A percentile compares a stretch with the other conserved stretches of the same genome.
phyloP scores from a whole-genome alignment of 495 filamentous ascomycete species.

The Bacidia gigantensis region DNA sequence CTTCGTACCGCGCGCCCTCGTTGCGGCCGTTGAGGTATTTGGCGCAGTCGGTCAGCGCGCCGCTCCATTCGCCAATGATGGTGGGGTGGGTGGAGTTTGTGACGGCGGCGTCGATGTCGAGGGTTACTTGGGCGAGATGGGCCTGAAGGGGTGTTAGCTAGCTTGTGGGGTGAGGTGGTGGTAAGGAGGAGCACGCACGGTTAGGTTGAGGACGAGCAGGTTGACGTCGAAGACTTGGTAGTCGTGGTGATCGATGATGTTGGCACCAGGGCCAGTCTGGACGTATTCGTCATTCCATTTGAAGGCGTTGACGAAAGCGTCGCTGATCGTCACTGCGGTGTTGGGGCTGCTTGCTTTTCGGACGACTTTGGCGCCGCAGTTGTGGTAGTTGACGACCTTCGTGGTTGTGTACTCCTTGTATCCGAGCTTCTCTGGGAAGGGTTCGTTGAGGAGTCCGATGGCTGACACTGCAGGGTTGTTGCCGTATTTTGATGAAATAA shows the following conservation, averaged over 20 bases:
- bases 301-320: slow-evolving; percentile 18
- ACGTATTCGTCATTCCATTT: slow-evolving; percentile 28
- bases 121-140: slow-evolving; percentile 31
- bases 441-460: slow-evolving; percentile 50
- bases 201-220: slow-evolving; percentile 23
- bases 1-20: slow-evolving; percentile 57
- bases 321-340: slow-evolving; percentile 18
- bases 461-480: slow-evolving; percentile 35
- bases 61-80: slow-evolving; percentile 41
- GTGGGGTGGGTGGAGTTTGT: slow-evolving; percentile 30
- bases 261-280: slow-evolving; percentile 26
- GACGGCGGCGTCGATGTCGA: slow-evolving; percentile 21
- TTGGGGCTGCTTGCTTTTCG: slow-evolving; percentile 30
- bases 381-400: slow-evolving; percentile 40
- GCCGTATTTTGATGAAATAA: slow-evolving; percentile 39
- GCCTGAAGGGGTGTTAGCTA: slow-evolving; percentile 15
- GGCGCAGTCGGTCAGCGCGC: slow-evolving; percentile 61
- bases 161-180: neutral
- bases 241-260: slow-evolving; percentile 35
- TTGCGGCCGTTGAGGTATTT: slow-evolving; percentile 56
- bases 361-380: slow-evolving; percentile 36
- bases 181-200: neutral
- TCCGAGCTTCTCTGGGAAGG: slow-evolving; percentile 32
- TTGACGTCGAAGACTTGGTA: slow-evolving; percentile 35
- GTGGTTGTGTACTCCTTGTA: slow-evolving; percentile 38